Base-by-base conservation (phyloP, 768 basidiomycete species). In the Termitomyces heimii region DNA sequence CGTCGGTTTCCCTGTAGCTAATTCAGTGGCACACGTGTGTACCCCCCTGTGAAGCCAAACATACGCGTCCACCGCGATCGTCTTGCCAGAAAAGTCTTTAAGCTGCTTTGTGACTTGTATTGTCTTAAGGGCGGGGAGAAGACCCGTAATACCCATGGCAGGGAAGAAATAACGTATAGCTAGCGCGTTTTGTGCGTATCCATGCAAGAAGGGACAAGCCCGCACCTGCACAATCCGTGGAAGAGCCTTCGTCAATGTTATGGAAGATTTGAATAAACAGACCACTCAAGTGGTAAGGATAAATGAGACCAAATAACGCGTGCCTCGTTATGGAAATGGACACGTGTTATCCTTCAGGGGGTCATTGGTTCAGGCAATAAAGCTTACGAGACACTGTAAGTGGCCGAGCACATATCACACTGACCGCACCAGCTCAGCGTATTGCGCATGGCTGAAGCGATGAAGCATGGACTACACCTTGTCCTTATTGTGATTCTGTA, bases 21-120 rank as follows among this genome's bases (percentile, higher is more conserved):
- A 72, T 60, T 98, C 94, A 12, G 89, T 83, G 46, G 96, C 89
- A 73, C 97, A 99, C 0, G 89, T 79, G 68, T 90, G 94, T 7
- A 91, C 84, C 8, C 94, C 96, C 64, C 86, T 83, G 66, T 94
- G 92, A 39, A 95, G 75, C 92, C 92, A 94, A 56, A 94, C 94
- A 69, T 99, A 99, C 42, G 86, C 95, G 74, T 98, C 96, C 40
- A 98, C 86, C 0, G 92, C 96, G 35, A 98, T 73, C 2, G 86
- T 92, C 68, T 94, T 84, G 14, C 92, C 94, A 46, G 82, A 71
- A 67, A 88, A 93, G 56, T 94, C 90, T 3, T 85, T 87, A 54
- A 98, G 80, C 63, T 91, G 87, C 57, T 77, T 82, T 57, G 80
- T 82, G 54, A 80, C 82, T 66, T 95, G 92, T 37, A 97, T 95